These are phyloP conservation scores for Alternaria alternata DNA, from an alignment of 2,329 filamentous ascomycete genomes.

Conservation along the genomic window DNA sequence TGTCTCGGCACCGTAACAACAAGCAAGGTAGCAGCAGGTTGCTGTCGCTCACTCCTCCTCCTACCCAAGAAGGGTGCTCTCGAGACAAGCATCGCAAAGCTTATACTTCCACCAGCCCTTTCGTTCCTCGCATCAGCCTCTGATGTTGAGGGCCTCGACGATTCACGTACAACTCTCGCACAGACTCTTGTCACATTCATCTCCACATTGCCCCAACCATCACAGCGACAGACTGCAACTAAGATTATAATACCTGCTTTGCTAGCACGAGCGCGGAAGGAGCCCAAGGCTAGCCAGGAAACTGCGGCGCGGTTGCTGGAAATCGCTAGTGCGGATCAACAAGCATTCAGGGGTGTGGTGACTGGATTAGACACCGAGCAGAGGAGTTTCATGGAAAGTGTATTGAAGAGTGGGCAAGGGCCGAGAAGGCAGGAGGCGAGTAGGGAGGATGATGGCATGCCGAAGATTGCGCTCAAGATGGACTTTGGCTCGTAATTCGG, in stretches of 20 bases:
- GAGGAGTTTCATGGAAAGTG: slow-evolving; percentile 79
- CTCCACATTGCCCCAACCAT: slow-evolving; percentile 46
- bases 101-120: slow-evolving; percentile 77
- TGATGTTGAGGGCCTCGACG: slow-evolving; percentile 79
- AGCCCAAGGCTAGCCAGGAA: slow-evolving; percentile 67
- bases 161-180: slow-evolving; percentile 73
- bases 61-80: slow-evolving; percentile 59
- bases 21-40: slow-evolving; percentile 88
- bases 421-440: slow-evolving; percentile 58
- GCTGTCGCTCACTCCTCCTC: slow-evolving; percentile 83
- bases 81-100: slow-evolving; percentile 71
- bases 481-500: slow-evolving; percentile 66
- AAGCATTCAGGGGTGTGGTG: slow-evolving; percentile 77
- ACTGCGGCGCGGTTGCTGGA: slow-evolving; percentile 81
- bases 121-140: slow-evolving; percentile 71
- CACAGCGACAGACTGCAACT: slow-evolving; percentile 64
- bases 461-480: slow-evolving; percentile 94
- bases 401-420: slow-evolving; percentile 69
- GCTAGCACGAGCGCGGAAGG: slow-evolving; percentile 73
- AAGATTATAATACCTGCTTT: slow-evolving; percentile 80
- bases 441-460: slow-evolving; percentile 65
- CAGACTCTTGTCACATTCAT: slow-evolving; percentile 81
- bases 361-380: slow-evolving; percentile 73
- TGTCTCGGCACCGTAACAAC: slow-evolving; percentile 84
- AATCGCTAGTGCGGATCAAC: slow-evolving; percentile 77